Evolutionary conservation across 2,329 filamentous ascomycete species (phyloP).

Genomic region (Helotiales sp.): DNA sequence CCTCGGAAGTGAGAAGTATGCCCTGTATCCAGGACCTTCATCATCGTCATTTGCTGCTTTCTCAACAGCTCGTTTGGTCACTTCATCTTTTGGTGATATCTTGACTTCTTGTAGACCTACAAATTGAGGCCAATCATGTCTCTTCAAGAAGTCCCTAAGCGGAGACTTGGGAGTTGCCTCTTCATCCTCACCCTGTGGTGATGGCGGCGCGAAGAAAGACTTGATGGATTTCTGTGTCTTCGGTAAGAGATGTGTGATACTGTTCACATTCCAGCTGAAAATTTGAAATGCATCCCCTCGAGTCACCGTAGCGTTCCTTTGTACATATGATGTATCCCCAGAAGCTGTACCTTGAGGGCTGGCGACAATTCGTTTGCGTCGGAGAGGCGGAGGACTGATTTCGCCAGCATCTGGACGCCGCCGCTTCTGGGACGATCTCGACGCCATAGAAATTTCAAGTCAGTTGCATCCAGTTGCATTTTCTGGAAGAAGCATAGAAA

Average conservation of each 20-base stretch:
- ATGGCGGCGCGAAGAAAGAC: slow-evolving; percentile 11
- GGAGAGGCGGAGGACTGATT: background rate
- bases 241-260: slow-evolving; percentile 14
- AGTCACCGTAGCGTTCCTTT: background rate
- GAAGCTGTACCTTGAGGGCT: background rate
- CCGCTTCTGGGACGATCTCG: no score
- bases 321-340: background rate
- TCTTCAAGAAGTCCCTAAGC: slow-evolving; percentile 43
- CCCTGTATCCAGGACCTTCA: slow-evolving; percentile 41
- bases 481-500: no score
- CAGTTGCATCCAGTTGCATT: no score
- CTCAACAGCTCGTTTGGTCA: slow-evolving; percentile 41
- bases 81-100: slow-evolving; percentile 41
- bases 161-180: background rate
- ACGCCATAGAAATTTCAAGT: no score
- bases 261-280: slow-evolving; percentile 18
- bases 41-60: slow-evolving; percentile 34
- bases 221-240: slow-evolving; percentile 14
- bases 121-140: slow-evolving; percentile 45
- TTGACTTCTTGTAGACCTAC: slow-evolving; percentile 52
- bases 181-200: slow-evolving; percentile 2
- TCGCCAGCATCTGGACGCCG: background rate
- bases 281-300: background rate
- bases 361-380: background rate
- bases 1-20: slow-evolving; percentile 47